Evolutionary conservation across 2,329 filamentous ascomycete species (phyloP), one percentile per base, ranked within the genome.

Genomic region (Monosporascus ibericus): DNA sequence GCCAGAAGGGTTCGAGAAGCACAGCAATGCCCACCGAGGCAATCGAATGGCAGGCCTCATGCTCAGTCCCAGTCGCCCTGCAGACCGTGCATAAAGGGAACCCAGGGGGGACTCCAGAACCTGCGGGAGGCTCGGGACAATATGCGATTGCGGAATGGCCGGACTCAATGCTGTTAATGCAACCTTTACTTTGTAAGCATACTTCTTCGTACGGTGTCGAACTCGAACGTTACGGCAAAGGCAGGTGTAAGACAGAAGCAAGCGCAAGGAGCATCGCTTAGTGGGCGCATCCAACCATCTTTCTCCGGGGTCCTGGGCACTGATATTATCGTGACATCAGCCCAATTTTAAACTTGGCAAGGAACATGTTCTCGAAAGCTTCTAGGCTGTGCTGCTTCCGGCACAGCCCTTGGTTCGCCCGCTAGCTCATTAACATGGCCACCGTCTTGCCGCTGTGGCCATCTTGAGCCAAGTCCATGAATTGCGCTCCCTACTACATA

Each of bases 1-100:
- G 56, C 53, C 58, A 52, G 59, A 61, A 60, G 51, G 56, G 53
- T 61, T 61, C 58, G 55, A 58, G 53, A 60, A 60, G 52, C 52
- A 49, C 42, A 44, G 47, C 51, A 51, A 50, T 18, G 42, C 44
- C 27, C 47, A 47, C 46, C 51, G 18, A 52, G 36, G 20, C 38
- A 27, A 17, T 47, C 22, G 24, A 17, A 15, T 18, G 39, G 22
- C 38, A n/a, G 44, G 36, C 34, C 34, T 36, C 44, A 24, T 38
- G 44, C 24, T 24, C 20, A 24, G 24, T 17, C 44, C 36, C 37
- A 42, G 24, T 27, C n/a, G 20, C 37, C 6, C 14, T 27, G 18
- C 15, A 36, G 38, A 27, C 48, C 20, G 25, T 49, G 48, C 42
- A 46, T 46, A 27, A 46, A 18, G 17, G 18, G 18, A 40, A 34